A percentile compares a stretch with the other conserved stretches of the same genome.
These are phyloP conservation scores for Artomyces pyxidatus DNA, from an alignment of 768 basidiomycete species.

Conservation along the genomic window DNA sequence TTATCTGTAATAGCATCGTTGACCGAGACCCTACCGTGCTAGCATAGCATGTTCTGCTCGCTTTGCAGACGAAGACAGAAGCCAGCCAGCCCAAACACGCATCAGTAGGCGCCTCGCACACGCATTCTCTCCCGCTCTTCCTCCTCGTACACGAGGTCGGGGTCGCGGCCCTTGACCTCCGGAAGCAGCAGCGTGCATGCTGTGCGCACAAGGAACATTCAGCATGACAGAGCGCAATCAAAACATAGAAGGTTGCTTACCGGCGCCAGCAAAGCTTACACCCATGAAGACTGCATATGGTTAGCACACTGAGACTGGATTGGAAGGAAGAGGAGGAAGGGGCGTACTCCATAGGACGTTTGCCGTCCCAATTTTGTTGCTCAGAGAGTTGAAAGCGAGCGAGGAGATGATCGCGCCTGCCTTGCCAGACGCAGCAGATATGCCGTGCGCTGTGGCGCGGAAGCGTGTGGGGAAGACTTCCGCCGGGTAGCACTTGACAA, in stretches of 20 bases:
- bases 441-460: conserved; percentile 65
- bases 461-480: conserved; percentile 78
- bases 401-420: conserved; percentile 71
- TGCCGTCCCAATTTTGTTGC: conserved; percentile 53
- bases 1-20: too few relatives aligned
- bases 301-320: not conserved
- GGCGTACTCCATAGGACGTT: conserved; percentile 64
- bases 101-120: too few relatives aligned
- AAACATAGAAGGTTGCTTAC: conserved; percentile 17
- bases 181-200: conserved; percentile 39
- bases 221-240: not conserved
- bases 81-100: too few relatives aligned
- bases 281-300: conserved; percentile 50
- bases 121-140: conserved; percentile 27
- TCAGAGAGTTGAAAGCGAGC: conserved; percentile 62
- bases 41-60: too few relatives aligned
- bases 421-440: conserved; percentile 69
- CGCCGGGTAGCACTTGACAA: conserved; percentile 55
- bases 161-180: conserved; percentile 42
- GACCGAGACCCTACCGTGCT: too few relatives aligned
- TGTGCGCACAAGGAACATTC: not conserved
- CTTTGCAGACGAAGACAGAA: too few relatives aligned
- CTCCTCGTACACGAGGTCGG: conserved; percentile 36
- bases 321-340: conserved; percentile 1
- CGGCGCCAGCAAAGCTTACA: conserved; percentile 52